Evolutionary conservation across 176 grass and related monocot species (phyloP), one percentile per base, ranked within the genome.

Genomic region (Bromus sterilis): DNA sequence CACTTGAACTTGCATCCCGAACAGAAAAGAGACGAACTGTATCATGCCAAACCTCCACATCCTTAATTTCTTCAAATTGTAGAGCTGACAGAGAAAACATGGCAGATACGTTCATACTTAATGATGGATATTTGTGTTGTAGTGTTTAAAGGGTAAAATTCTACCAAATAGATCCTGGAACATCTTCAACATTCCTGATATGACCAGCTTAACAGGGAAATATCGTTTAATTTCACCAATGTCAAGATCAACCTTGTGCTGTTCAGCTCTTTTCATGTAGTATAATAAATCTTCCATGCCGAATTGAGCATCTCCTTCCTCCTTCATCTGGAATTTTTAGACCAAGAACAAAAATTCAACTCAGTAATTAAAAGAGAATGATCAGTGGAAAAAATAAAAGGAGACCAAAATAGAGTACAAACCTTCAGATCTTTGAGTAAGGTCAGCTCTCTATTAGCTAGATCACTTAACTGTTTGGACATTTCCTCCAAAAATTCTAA

Each of bases 101-200:
- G 73, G 26, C n/a, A 75, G 73, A 56, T 26, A 66, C 33, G 56
- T 16, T 31, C 61, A 56, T 80, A 84, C 5, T 46, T 51, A 26
- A 26, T 35, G 56, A 64, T 72, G 37, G 21, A 49, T 3, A 39
- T 26, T 23, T 31, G 40, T 65, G 66, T 30, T 62, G 11, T 55
- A 81, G 56, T 76, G 25, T 46, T 77, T 77, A 56, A 77, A 66
- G 80, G 65, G 46, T 79, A 71, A 26, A 15, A 77, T 72, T 80
- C 31, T 98, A 98, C 95, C 95, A 82, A 98, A 98, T 41, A 98
- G 79, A 95, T 98, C 92, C 85, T 98, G 95, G 84, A 91, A 91
- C 82, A 93, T 89, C 86, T 98, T 98, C 40, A 98, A 37, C 78
- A 98, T 95, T 92, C 95, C 95, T 69, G 92, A 93, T 76, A 95